Conservation (phyloP, 2,329 filamentous ascomycete species). For the Cercospora beticola region DNA sequence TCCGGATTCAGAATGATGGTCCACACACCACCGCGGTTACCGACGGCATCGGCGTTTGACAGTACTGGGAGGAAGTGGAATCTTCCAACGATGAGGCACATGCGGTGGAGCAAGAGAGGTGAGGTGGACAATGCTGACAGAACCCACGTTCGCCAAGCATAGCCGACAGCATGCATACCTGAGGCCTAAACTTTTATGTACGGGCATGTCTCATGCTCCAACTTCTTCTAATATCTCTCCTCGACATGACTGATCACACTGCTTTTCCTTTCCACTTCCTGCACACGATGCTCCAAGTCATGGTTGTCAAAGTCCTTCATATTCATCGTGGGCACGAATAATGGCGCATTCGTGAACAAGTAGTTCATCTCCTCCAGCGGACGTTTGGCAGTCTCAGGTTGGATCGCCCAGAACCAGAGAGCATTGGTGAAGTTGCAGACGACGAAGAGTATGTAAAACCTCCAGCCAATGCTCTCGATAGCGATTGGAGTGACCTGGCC, state of each 20-base stretch:
- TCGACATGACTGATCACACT: slow-evolving; percentile 29
- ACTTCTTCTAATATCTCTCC: slow-evolving; percentile 14
- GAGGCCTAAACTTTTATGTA: background rate
- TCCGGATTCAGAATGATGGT: background rate
- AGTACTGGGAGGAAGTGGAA: background rate
- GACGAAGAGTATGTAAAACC: slow-evolving; percentile 62
- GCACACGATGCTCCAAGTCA: slow-evolving; percentile 60
- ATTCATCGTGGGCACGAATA: slow-evolving; percentile 61
- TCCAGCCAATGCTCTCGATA: slow-evolving; percentile 55
- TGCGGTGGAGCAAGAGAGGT: background rate
- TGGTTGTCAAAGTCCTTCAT: slow-evolving; percentile 53
- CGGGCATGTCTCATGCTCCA: background rate
- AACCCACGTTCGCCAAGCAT: background rate
- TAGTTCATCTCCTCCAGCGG: slow-evolving; percentile 69
- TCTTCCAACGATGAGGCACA: background rate
- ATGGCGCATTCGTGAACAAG: slow-evolving; percentile 60
- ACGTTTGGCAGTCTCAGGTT: slow-evolving; percentile 65
- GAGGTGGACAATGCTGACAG: background rate
- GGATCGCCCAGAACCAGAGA: slow-evolving; percentile 61
- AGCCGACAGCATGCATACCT: background rate
- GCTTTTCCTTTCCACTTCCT: slow-evolving; percentile 58
- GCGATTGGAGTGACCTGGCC: slow-evolving; percentile 66
- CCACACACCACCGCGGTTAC: background rate
- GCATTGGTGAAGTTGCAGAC: slow-evolving; percentile 69
- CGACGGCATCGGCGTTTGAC: background rate